Evolutionary conservation across 208 protist genomes (phyloP).

Genomic region (Trypanosomatidae sp.): DNA sequence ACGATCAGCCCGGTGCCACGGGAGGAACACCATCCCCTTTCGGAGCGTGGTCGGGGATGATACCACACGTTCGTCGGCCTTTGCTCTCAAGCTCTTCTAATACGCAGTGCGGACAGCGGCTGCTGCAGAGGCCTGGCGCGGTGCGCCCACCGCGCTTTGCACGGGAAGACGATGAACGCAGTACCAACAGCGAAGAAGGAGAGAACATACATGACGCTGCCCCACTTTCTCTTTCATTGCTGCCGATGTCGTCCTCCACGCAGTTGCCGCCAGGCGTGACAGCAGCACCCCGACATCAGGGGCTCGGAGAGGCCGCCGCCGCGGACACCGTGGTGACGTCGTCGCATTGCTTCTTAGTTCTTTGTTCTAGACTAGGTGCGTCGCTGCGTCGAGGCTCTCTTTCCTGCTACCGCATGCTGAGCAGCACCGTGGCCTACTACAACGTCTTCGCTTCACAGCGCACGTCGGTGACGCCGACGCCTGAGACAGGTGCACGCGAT

Average conservation of each 20-base stretch:
- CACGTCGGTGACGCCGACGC: background rate
- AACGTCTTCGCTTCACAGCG: constrained; percentile 6
- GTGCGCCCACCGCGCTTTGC: background rate
- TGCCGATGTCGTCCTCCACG: background rate
- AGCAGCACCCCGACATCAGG: background rate
- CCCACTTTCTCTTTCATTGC: background rate
- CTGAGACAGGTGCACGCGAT: background rate
- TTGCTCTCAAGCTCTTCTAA: background rate
- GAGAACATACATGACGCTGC: background rate
- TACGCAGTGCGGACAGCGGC: background rate
- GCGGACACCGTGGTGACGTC: background rate
- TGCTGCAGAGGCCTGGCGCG: background rate
- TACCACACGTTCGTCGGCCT: background rate
- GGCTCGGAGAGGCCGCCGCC: background rate
- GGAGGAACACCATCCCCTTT: background rate
- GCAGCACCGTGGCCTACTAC: constrained; percentile 7
- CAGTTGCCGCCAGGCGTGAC: background rate
- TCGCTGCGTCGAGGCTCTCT: background rate
- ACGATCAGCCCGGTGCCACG: background rate
- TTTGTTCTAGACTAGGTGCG: background rate
- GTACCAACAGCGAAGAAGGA: background rate
- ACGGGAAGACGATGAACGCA: background rate
- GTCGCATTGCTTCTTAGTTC: background rate
- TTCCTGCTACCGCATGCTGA: background rate
- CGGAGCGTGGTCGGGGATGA: background rate